Evolutionary conservation across 2,329 filamentous ascomycete species (phyloP).

Genomic region (Dothideomycetidae sp.): DNA sequence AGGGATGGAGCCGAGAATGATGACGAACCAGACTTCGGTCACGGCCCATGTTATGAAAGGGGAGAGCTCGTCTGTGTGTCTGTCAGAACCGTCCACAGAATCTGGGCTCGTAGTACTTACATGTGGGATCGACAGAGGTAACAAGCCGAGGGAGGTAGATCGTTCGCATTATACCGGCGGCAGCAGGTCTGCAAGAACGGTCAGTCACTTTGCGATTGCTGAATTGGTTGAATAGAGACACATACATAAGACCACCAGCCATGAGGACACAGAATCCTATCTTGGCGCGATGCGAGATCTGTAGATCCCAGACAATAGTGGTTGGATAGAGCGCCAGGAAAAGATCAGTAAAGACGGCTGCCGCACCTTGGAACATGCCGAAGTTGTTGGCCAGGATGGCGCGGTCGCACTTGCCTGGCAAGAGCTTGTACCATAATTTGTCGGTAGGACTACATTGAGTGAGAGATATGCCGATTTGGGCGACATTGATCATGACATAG

Average conservation of each 20-base stretch:
- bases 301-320: constrained; percentile 4
- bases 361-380: constrained; percentile 6
- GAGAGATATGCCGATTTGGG: not conserved
- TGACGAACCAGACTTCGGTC: not conserved
- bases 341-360: constrained; percentile 5
- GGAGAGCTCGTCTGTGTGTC: not conserved
- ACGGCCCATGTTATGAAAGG: not conserved
- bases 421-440: not conserved
- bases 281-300: not conserved
- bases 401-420: not conserved
- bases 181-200: constrained; percentile 2
- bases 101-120: too few species aligned
- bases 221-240: not conserved
- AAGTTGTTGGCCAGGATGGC: constrained; percentile 1
- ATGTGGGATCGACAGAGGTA: constrained; percentile 4
- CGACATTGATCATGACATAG: not conserved
- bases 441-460: constrained; percentile 1
- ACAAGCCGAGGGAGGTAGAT: constrained; percentile 8
- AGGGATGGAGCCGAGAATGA: not conserved
- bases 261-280: constrained; percentile 6
- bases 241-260: constrained; percentile 5
- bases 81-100: too few species aligned
- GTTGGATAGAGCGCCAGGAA: constrained; percentile 6
- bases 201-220: too few species aligned
- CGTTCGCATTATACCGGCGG: constrained; percentile 7